Evolutionary conservation across 1,139 yeast species (phyloP), one percentile per base, ranked within the genome.

Genomic region (Lodderomyces jiufengensis): DNA sequence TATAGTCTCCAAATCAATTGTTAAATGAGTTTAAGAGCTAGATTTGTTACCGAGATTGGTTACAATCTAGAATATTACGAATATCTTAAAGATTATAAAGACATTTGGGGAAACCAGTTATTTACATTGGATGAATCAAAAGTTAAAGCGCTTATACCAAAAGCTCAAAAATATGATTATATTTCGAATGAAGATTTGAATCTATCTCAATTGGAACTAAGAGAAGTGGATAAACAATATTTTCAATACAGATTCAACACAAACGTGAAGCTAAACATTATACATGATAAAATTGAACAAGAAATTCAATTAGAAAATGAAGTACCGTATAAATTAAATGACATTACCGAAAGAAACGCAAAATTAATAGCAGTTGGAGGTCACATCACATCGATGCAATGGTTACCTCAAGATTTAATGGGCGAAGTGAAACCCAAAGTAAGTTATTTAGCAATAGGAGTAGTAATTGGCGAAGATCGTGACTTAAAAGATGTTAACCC

Each of bases 331-430:
- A 47, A 57, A 4, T 31, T 44, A 25, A 30, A 32, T 27, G 25
- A 29, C 3, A 9, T 25, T 10, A 30, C 32, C 4, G 38, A 39
- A 14, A 55, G 84, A 42, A 54, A 54, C 15, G 82, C 78, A 0
- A 50, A 62, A n/a, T 60, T 73, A 1, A 40, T 73, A 10, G 75
- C 77, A 44, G 59, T 73, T 0, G 86, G 86, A 1, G 82, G 82
- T 0, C 52, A 71, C 5, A 63, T 82, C 0, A 64, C 82, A 0
- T 69, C 76, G 14, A 55, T 72, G 39, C 70, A 73, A 21, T 82
- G 88, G 87, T 50, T 74, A n/a, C 59, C 55, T n/a, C 20, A 18
- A 7, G 7, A 18, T 5, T 18, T 18, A 18, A 7, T 5, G 6
- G 20, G 7, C 20, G 49, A 41, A 20, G 24, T 33, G 4, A 5